A percentile compares a stretch with the other conserved stretches of the same genome.
phyloP scores from a whole-genome alignment of 129 eudicot genomes.

The Mikania micrantha region DNA sequence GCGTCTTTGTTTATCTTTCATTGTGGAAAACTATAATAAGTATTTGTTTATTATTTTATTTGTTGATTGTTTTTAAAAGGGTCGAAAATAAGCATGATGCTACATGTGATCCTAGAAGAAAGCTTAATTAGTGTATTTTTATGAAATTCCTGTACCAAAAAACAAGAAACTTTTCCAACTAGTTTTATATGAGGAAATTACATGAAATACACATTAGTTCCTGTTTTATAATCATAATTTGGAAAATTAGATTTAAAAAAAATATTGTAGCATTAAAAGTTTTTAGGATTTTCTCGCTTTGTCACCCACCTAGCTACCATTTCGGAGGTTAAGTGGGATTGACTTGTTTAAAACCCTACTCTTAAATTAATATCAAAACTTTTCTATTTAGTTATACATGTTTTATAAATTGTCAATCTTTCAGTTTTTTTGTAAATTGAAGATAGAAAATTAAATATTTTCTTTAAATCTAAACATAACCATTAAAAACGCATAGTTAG shows the following conservation, averaged over 20 bases:
- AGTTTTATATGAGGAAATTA: background rate
- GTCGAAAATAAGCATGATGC: background rate
- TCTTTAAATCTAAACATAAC: no score
- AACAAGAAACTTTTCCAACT: background rate
- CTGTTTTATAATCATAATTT: background rate
- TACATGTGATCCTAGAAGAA: background rate
- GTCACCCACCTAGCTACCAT: no score
- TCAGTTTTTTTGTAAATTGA: no score
- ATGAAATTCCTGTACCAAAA: background rate
- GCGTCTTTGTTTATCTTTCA: background rate
- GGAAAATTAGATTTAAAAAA: background rate
- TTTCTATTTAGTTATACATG: no score
- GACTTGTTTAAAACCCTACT: no score
- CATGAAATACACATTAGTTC: background rate
- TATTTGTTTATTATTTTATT: background rate
- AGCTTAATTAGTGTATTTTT: background rate
- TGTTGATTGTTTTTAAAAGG: background rate
- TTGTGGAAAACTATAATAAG: background rate
- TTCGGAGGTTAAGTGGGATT: no score
- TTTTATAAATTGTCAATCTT: no score
- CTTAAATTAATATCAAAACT: no score
- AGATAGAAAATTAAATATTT: no score
- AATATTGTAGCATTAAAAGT: background rate
- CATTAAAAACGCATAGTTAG: no score
- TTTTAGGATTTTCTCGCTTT: background rate